A percentile compares a stretch with the other conserved stretches of the same genome.
These are phyloP conservation scores for Diaporthe vexans DNA, from an alignment of 2,329 filamentous ascomycete species.

Conservation along the genomic window DNA sequence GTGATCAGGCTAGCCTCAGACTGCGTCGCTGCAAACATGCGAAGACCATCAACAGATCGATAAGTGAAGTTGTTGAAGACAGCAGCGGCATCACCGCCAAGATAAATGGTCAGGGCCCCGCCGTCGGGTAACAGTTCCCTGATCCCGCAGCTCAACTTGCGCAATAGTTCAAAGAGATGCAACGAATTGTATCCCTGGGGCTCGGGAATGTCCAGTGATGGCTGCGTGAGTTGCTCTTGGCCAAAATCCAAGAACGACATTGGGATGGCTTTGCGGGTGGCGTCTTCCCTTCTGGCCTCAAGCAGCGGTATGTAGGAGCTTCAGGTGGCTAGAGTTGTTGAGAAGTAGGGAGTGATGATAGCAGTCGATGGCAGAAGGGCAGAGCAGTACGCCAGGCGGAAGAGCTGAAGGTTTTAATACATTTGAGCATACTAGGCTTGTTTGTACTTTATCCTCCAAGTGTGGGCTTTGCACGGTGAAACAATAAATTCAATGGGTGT, in stretches of 20 bases:
- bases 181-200: not conserved
- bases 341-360: not conserved
- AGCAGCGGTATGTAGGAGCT: not conserved
- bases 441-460: no score
- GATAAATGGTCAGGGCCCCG: not conserved
- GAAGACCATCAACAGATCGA: not conserved
- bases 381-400: not conserved
- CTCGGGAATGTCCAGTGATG: not conserved
- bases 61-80: not conserved
- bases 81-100: constrained; percentile 13
- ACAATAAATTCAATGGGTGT: no score
- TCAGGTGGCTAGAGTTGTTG: not conserved
- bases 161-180: not conserved
- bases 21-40: not conserved
- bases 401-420: not conserved
- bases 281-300: not conserved
- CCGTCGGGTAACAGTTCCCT: not conserved
- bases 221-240: constrained; percentile 18
- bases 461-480: no score
- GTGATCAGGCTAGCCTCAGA: not conserved
- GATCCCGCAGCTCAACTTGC: not conserved
- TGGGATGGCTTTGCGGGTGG: not conserved
- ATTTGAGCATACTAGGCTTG: not conserved
- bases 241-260: not conserved
- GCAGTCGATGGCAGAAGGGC: not conserved